A percentile compares a stretch with the other conserved stretches of the same genome.
phyloP scores from a whole-genome alignment of 2,329 filamentous ascomycete species.

The Pleurostoma richardsiae region DNA sequence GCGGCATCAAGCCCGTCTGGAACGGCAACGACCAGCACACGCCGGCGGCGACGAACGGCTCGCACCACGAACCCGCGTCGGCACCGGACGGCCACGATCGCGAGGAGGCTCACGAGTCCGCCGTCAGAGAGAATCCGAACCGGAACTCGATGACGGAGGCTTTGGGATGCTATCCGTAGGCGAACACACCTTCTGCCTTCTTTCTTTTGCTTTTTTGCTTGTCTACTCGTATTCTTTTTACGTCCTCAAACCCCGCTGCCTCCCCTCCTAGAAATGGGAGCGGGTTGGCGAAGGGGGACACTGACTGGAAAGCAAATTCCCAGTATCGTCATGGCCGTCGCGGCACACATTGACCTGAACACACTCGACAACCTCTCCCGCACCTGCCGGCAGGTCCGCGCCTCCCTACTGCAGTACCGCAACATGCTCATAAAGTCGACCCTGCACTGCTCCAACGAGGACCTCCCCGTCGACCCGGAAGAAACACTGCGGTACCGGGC shows the following conservation, averaged over 20 bases:
- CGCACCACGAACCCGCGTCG: neutral
- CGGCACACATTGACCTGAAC: conserved; percentile 77
- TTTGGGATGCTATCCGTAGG: conserved; percentile 66
- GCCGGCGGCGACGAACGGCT: neutral
- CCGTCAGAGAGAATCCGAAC: conserved; percentile 40
- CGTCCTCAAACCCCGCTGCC: conserved; percentile 12
- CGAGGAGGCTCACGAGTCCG: conserved; percentile 14
- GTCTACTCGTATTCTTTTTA: conserved; percentile 11
- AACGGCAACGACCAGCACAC: conserved; percentile 9
- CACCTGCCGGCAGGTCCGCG: conserved; percentile 75
- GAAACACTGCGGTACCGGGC: conserved; percentile 54
- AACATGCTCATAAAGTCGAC: conserved; percentile 68
- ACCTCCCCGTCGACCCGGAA: conserved; percentile 45
- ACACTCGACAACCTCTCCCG: conserved; percentile 77
- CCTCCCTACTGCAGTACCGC: conserved; percentile 74
- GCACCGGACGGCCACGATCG: conserved; percentile 5
- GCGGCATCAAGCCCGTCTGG: conserved; percentile 17
- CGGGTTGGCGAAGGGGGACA: conserved; percentile 7
- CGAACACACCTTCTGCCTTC: conserved; percentile 23
- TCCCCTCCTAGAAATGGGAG: conserved; percentile 5
- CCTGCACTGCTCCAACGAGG: conserved; percentile 74
- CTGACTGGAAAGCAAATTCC: conserved; percentile 7
- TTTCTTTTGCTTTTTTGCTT: conserved; percentile 10
- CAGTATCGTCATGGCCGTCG: conserved; percentile 74
- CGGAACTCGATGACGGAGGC: conserved; percentile 55